A percentile compares a stretch with the other conserved stretches of the same genome.
Conservation (phyloP, 345 rosid species). For the Atalantia buxifolia region DNA sequence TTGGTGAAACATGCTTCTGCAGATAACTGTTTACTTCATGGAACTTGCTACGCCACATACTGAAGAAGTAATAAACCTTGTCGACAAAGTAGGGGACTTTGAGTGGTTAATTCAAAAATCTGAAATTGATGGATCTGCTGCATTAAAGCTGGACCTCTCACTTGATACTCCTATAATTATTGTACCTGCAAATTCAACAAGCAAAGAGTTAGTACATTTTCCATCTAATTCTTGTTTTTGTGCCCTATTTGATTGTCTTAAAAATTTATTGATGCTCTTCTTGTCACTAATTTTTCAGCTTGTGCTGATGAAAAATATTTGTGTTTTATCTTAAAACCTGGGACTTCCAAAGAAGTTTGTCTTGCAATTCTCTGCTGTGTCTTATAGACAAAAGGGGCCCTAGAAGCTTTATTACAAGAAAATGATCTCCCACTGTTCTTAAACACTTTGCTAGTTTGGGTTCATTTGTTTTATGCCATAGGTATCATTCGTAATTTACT, state of each 20-base stretch:
- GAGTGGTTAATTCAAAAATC: constrained; percentile 96
- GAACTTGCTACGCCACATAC: constrained; percentile 90
- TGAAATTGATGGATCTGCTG: constrained; percentile 95
- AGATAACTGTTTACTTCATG: constrained; percentile 91
- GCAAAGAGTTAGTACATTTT: constrained; percentile 71
- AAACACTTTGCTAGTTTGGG: not conserved
- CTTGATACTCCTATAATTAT: constrained; percentile 91
- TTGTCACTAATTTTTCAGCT: not conserved
- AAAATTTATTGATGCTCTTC: not conserved
- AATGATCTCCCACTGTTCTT: not conserved
- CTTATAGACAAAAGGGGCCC: not conserved
- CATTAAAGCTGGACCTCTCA: constrained; percentile 90
- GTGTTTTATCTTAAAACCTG: not conserved
- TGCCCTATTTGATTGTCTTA: constrained; percentile 1
- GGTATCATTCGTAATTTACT: not conserved
- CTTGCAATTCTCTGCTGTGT: not conserved
- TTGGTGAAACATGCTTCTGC: constrained; percentile 27
- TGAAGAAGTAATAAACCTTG: constrained; percentile 95
- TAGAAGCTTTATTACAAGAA: not conserved
- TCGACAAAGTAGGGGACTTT: constrained; percentile 95
- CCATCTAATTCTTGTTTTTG: constrained; percentile 10
- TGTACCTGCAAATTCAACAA: constrained; percentile 79
- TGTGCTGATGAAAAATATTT: not conserved
- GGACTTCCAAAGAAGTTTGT: not conserved
- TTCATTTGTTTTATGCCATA: not conserved